A percentile compares a stretch with the other conserved stretches of the same genome.
phyloP scores from a whole-genome alignment of 495 filamentous ascomycete species.

The Chaetomium fimeti region DNA sequence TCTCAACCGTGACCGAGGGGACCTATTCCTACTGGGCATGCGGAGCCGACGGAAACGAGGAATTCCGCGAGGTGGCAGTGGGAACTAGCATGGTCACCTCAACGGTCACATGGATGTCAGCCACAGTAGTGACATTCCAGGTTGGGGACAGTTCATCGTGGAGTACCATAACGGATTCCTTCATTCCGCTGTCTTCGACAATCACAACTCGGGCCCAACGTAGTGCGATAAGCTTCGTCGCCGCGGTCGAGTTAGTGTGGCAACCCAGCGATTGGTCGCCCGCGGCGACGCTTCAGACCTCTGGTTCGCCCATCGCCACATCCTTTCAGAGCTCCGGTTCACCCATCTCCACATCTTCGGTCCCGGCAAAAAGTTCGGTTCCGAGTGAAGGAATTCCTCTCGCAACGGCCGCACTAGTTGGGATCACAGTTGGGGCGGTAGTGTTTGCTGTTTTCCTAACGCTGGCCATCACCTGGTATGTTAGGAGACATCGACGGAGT shows the following conservation, averaged over 20 bases:
- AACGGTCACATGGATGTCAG: background rate
- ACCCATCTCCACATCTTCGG: background rate
- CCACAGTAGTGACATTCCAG: too few relatives aligned
- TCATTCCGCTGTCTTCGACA: background rate
- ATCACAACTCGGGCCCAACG: background rate
- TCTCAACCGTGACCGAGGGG: background rate
- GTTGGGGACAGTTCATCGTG: background rate
- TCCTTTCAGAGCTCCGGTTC: too few relatives aligned
- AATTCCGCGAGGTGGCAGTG: background rate
- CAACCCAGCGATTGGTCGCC: background rate
- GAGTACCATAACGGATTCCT: background rate
- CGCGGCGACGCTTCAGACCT: fast-evolving
- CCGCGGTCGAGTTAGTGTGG: conserved; percentile 7
- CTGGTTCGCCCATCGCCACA: background rate
- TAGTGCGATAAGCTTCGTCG: background rate
- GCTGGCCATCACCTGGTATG: background rate
- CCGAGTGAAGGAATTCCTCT: background rate
- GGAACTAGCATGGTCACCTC: background rate
- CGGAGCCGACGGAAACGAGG: background rate
- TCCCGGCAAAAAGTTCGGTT: background rate
- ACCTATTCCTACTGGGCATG: background rate
- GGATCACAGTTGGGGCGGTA: background rate
- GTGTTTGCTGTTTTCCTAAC: background rate
- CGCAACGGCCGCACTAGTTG: background rate
- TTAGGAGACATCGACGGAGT: background rate